These are phyloP conservation scores for Fragaria nilgerrensis DNA, from an alignment of 306 rosid species.

Conservation along the genomic window DNA sequence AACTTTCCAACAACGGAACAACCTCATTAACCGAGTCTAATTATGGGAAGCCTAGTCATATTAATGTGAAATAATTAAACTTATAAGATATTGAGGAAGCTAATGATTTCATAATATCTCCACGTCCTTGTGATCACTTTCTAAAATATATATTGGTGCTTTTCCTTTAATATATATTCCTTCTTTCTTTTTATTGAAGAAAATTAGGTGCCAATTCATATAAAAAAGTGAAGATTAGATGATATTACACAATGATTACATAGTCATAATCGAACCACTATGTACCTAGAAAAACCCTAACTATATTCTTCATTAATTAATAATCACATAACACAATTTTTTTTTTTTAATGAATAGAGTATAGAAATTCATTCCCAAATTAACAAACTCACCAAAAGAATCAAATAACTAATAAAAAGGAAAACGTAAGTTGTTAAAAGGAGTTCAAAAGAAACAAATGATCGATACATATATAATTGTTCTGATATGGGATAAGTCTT, in stretches of 20 bases:
- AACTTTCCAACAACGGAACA: conserved; percentile 19
- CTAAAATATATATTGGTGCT: too few species aligned
- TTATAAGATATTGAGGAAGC: conserved; percentile 23
- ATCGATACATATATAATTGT: too few species aligned
- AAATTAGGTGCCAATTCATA: too few species aligned
- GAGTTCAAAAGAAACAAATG: neutral
- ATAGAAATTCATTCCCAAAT: conserved; percentile 2
- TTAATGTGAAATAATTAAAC: conserved; percentile 33
- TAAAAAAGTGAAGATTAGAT: too few species aligned
- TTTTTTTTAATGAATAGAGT: neutral
- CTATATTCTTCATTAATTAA: neutral
- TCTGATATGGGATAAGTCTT: neutral
- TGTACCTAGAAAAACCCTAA: neutral
- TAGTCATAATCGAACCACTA: neutral
- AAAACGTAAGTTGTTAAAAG: neutral
- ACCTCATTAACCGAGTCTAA: conserved; percentile 46
- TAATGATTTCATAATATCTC: conserved; percentile 20
- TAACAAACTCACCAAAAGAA: conserved; percentile 2
- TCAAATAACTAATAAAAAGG: conserved; percentile 1
- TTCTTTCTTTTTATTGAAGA: too few species aligned
- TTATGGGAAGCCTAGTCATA: conserved; percentile 35
- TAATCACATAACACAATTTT: neutral
- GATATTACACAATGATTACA: neutral
- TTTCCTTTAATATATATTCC: neutral
- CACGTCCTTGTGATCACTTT: neutral